Evolutionary conservation across 2,329 filamentous ascomycete species (phyloP).

Genomic region (Talaromyces atroroseus): DNA sequence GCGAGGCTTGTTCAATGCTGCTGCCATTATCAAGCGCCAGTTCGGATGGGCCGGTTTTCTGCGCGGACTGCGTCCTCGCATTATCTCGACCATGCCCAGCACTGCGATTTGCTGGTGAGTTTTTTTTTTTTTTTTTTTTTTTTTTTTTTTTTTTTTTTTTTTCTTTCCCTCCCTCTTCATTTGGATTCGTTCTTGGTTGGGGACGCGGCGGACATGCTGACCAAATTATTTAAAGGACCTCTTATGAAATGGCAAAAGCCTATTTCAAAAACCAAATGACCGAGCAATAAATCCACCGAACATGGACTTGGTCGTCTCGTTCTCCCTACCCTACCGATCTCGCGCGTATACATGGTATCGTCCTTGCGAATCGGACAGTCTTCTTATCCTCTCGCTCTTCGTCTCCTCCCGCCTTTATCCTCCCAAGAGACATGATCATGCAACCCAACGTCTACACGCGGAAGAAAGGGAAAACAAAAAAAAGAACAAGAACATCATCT

Average conservation of each 20-base stretch:
- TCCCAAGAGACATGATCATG: too few relatives aligned
- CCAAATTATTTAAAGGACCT: constrained; percentile 43
- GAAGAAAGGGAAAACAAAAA: too few relatives aligned
- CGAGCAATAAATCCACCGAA: constrained; percentile 15
- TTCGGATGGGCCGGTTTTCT: constrained; percentile 87
- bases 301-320: neutral
- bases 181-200: too few relatives aligned
- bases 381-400: neutral
- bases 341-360: neutral
- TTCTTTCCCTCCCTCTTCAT: too few relatives aligned
- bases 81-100: constrained; percentile 96
- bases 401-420: too few relatives aligned
- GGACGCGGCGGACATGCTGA: neutral
- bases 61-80: constrained; percentile 81
- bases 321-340: neutral
- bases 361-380: too few relatives aligned
- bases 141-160: too few relatives aligned
- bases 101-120: constrained; percentile 97
- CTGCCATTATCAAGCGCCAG: constrained; percentile 71
- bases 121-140: neutral
- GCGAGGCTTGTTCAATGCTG: constrained; percentile 74
- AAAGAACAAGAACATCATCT: too few relatives aligned
- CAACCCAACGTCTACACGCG: too few relatives aligned
- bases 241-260: constrained; percentile 64
- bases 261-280: constrained; percentile 52